Base-by-base conservation (phyloP, 2,329 filamentous ascomycete species). In the Ceratocystis colombiana region DNA sequence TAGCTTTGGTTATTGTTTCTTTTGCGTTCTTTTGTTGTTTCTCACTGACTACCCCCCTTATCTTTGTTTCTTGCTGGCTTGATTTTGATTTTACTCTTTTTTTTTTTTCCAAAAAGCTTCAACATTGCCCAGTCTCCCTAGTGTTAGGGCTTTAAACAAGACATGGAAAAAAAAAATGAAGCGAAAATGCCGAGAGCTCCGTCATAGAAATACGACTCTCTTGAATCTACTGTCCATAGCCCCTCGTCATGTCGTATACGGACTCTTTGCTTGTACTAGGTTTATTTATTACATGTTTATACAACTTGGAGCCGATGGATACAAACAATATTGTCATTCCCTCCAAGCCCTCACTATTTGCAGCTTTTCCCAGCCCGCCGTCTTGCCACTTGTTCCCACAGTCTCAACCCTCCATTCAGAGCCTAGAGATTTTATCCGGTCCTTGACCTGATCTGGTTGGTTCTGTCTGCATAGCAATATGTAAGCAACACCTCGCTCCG, bases 341-440 rank as follows among this genome's bases (percentile, higher is more conserved):
- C 84, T 83, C 88, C 90, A 96, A 73, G 96, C 88, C 73, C 92
- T 84, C 71, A 97, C 79, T 71, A 99, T 88, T 73, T 91, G 87
- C 75, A 99, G 79, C 77, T 88, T 95, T 78, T 99, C 94, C 92
- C 93, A 96, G 0, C 94, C 94, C 37, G 88, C 93, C 75, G 88
- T 85, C 79, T 87, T 90, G 62, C 93, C 93, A 75, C 90, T 96
- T 65, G 81, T 82, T 5, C 89, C 88, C 3, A 96, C 91, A 20
- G 84, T 89, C 74, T 91, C 85, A 8, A 84, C 89, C 68, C 75
- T 80, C 94, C 93, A 97, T 28, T 71, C 73, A 0, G 71, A 68
- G 0, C 77, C 77, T 15, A 88, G 84, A 2, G 70, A 70, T 50
- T 77, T 76, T 68, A 94, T 83, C 62, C 80, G 76, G 68, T 78